Evolutionary conservation across 2,329 filamentous ascomycete species (phyloP), one percentile per base, ranked within the genome.

Genomic region (Thermomyces lanuginosus): DNA sequence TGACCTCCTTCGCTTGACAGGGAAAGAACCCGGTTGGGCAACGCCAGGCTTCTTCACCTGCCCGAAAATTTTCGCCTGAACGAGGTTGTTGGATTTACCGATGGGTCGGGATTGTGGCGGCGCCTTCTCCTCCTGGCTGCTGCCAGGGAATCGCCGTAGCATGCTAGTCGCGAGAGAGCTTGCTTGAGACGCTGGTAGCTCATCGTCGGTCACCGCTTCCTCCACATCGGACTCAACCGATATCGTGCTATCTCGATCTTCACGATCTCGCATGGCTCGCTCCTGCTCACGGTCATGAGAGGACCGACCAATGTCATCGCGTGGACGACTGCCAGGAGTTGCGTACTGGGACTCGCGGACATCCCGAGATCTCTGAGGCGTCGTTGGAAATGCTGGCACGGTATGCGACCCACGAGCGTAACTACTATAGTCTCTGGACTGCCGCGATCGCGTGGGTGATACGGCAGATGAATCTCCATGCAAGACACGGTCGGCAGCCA

Each of bases 231-330:
- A 67, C n/a, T n/a, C n/a, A 11, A 69, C 75, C 1, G 81, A 89
- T 25, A 89, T 83, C 2, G 81, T 91, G 55, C 79, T 86, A 49
- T 91, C 82, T 33, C 80, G 72, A 49, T 81, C 83, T 50, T 73
- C 72, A 27, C 69, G 69, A 19, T 68, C 63, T 25, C 58, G 58
- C 11, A 59, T 56, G 7, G 38, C 36, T 8, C 41, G 43, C 11
- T 42, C 38, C 13, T 40, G 39, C 15, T 47, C 44, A 26, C 38
- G 41, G 26, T 35, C 35, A 12, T 35, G 40, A 20, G 31, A 34
- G 39, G 39, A 45, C 26, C 41, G 38, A 31, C 27, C 33, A 12
- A 46, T 42, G 21, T 61, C 58, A 11, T 63, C 60, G 3, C 56
- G 56, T 8, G 35, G 60, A 46, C 78, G 58, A 39, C 38, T 45